A percentile compares a stretch with the other conserved stretches of the same genome.
Evolutionary conservation across 148 eudicot species (phyloP).

Genomic region (Pouteria glomerata): DNA sequence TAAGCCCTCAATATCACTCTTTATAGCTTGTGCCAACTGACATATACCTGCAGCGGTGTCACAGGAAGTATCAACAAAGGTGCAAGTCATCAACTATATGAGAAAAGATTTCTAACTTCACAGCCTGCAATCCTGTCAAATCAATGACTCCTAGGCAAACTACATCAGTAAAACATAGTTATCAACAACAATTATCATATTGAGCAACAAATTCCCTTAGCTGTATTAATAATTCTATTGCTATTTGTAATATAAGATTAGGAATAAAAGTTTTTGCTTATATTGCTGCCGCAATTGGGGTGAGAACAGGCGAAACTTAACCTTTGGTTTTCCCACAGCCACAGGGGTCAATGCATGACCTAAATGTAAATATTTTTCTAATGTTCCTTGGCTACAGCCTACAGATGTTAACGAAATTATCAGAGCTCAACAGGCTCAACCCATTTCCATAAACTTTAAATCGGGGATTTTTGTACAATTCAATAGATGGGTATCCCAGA

Average conservation of each 20-base stretch:
- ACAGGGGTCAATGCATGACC: neutral
- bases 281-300: neutral
- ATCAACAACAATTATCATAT: neutral
- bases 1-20: conserved; percentile 38
- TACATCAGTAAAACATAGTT: neutral
- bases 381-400: no score
- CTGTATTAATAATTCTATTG: neutral
- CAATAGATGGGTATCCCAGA: neutral
- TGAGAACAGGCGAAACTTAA: neutral
- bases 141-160: neutral
- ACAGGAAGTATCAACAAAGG: conserved; percentile 15
- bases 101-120: neutral
- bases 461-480: neutral
- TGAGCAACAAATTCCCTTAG: neutral
- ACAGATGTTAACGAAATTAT: no score
- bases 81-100: neutral
- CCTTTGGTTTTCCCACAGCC: neutral
- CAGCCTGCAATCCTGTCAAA: neutral
- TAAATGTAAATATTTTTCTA: no score
- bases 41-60: conserved; percentile 42
- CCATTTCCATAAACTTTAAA: no score
- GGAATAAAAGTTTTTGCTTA: neutral
- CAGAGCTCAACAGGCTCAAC: no score
- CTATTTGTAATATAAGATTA: neutral
- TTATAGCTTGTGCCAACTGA: conserved; percentile 52